Evolutionary conservation across 805 yeast species (phyloP).

Genomic region (Lipomyces kockii): DNA sequence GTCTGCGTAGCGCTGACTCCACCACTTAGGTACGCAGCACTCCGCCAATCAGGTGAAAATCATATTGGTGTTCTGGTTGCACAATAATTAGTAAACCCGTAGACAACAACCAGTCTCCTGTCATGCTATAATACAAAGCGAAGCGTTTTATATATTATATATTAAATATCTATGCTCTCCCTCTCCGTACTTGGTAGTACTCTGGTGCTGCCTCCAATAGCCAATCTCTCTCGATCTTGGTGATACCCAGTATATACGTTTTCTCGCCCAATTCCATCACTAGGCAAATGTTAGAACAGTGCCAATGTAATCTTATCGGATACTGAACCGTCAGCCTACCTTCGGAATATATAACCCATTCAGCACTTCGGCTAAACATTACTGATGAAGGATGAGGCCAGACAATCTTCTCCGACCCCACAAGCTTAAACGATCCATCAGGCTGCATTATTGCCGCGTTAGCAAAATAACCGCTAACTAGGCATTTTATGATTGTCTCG

Average conservation of each 20-base stretch:
- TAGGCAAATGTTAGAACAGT: conserved; percentile 3
- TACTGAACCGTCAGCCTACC: conserved; percentile 9
- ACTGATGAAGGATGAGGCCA: conserved; percentile 37
- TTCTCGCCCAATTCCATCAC: conserved; percentile 33
- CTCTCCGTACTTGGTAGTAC: conserved; percentile 20
- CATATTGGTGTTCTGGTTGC: too few species aligned
- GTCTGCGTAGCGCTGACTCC: too few species aligned
- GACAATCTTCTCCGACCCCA: conserved; percentile 15
- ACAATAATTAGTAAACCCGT: too few species aligned
- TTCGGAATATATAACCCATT: conserved; percentile 33
- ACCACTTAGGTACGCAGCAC: too few species aligned
- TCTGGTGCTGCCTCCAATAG: conserved; percentile 33
- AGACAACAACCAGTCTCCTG: too few species aligned
- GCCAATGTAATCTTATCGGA: background rate
- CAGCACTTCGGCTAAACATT: conserved; percentile 28
- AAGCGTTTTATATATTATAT: background rate
- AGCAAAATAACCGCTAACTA: conserved; percentile 31
- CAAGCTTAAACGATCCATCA: conserved; percentile 33
- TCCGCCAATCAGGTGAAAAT: too few species aligned
- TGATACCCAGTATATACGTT: conserved; percentile 32
- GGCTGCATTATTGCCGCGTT: conserved; percentile 35
- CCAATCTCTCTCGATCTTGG: conserved; percentile 37
- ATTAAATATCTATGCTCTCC: background rate
- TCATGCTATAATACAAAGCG: too few species aligned
- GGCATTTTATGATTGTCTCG: conserved; percentile 30